Evolutionary conservation across 345 rosid species (phyloP).

Genomic region (Iberis pinnata): DNA sequence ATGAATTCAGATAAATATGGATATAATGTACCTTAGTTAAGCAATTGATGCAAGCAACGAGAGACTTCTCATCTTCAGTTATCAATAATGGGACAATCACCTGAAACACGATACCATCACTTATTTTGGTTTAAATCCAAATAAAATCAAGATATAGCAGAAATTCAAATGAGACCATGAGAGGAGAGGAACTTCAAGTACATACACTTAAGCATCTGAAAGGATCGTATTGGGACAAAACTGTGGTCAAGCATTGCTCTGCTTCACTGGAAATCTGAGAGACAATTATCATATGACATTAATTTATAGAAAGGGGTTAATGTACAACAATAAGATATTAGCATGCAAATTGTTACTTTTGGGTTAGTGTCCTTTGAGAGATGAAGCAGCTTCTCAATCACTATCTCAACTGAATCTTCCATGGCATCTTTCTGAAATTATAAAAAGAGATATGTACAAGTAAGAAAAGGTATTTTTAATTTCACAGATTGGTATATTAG

Average conservation of each 20-base stretch:
- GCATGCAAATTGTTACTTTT: slow-evolving; percentile 43
- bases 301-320: too few relatives aligned
- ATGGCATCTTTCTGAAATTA: slow-evolving; percentile 63
- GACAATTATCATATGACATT: slow-evolving; percentile 6
- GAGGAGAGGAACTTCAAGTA: slow-evolving; percentile 10
- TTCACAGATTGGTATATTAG: background rate
- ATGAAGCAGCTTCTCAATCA: slow-evolving; percentile 86
- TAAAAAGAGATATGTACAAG: slow-evolving; percentile 19
- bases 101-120: slow-evolving; percentile 37
- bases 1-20: too few relatives aligned
- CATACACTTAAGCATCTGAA: slow-evolving; percentile 95
- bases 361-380: slow-evolving; percentile 63
- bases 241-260: slow-evolving; percentile 74
- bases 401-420: slow-evolving; percentile 93
- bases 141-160: background rate
- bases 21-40: slow-evolving; percentile 62
- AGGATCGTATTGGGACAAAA: slow-evolving; percentile 81
- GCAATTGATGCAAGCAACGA: slow-evolving; percentile 83
- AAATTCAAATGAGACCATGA: background rate
- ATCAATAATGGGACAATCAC: slow-evolving; percentile 81
- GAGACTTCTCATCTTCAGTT: slow-evolving; percentile 89
- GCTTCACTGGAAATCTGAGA: slow-evolving; percentile 80
- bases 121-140: background rate
- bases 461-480: slow-evolving; percentile 9
- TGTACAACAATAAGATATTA: slow-evolving; percentile 1